A percentile compares a stretch with the other conserved stretches of the same genome.
Evolutionary conservation across 2,329 filamentous ascomycete species (phyloP).

Genomic region (Alternaria gansuensis): DNA sequence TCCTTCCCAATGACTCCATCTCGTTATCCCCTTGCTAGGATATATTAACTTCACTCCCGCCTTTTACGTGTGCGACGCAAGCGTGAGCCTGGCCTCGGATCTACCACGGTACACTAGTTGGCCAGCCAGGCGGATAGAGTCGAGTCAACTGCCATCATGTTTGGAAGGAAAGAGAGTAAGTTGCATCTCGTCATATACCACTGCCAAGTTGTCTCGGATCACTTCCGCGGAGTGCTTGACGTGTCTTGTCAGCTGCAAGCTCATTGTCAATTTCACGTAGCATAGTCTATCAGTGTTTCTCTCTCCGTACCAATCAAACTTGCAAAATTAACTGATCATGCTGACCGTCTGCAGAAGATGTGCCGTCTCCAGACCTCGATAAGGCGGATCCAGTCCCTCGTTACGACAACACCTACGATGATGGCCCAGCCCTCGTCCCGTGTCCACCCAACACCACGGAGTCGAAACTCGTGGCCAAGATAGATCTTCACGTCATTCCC

Average conservation of each 20-base stretch:
- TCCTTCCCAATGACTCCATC: constrained; percentile 9
- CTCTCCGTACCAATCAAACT: background rate
- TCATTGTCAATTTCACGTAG: constrained; percentile 5
- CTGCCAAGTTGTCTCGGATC: constrained; percentile 21
- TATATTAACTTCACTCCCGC: constrained; percentile 12
- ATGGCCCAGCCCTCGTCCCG: constrained; percentile 49
- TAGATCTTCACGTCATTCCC: constrained; percentile 60
- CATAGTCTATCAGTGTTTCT: background rate
- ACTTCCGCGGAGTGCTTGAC: constrained; percentile 10
- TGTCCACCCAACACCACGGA: constrained; percentile 62
- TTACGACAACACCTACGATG: constrained; percentile 51
- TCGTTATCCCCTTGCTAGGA: constrained; percentile 2
- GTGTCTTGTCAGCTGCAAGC: constrained; percentile 11
- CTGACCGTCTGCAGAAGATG: constrained; percentile 32
- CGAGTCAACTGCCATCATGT: constrained; percentile 35
- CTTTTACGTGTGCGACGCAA: constrained; percentile 7
- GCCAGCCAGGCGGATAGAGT: constrained; percentile 2
- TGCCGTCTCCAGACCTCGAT: constrained; percentile 28
- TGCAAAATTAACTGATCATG: background rate
- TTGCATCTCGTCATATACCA: constrained; percentile 16
- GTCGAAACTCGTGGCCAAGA: constrained; percentile 55
- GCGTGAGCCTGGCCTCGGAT: constrained; percentile 3
- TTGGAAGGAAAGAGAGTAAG: constrained; percentile 47
- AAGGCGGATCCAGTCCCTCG: constrained; percentile 29
- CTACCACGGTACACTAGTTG: constrained; percentile 14